Evolutionary conservation across 208 protist genomes (phyloP).

Genomic region (Acanthamoeba sp.): DNA sequence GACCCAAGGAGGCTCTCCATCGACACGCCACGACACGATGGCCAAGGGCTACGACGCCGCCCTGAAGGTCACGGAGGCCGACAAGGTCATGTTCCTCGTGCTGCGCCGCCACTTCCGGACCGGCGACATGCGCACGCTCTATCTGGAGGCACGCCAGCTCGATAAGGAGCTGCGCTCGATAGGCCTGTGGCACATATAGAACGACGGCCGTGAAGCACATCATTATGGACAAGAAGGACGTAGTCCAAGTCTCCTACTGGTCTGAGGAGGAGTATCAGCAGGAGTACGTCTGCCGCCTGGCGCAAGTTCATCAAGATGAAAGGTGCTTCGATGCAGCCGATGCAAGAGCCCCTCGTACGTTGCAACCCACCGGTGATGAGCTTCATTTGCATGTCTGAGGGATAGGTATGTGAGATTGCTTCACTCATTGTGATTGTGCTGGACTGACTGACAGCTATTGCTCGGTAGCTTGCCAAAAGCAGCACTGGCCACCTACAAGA

Average conservation of each 20-base stretch:
- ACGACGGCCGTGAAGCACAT: not conserved
- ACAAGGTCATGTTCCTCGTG: constrained; percentile 10
- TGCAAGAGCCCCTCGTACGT: not conserved
- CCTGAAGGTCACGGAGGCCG: not conserved
- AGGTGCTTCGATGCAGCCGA: not conserved
- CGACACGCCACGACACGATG: not conserved
- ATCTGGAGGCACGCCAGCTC: not conserved
- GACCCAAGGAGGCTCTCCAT: not conserved
- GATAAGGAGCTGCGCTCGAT: not conserved
- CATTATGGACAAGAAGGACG: not conserved
- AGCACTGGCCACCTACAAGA: not conserved
- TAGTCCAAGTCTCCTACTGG: not conserved
- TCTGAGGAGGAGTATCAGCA: constrained; percentile 13
- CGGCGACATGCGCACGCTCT: not conserved
- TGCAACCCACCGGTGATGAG: not conserved
- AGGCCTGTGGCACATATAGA: not conserved
- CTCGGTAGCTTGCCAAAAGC: not conserved
- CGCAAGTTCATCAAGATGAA: not conserved
- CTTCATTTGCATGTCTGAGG: not conserved
- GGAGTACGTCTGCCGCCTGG: not conserved
- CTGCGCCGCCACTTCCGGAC: not conserved
- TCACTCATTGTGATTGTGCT: too few species aligned
- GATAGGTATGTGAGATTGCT: not conserved
- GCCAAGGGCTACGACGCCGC: constrained; percentile 2
- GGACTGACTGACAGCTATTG: not conserved